phyloP scores from a whole-genome alignment of 2,329 filamentous ascomycete genomes.

The Claviceps cyperi region DNA sequence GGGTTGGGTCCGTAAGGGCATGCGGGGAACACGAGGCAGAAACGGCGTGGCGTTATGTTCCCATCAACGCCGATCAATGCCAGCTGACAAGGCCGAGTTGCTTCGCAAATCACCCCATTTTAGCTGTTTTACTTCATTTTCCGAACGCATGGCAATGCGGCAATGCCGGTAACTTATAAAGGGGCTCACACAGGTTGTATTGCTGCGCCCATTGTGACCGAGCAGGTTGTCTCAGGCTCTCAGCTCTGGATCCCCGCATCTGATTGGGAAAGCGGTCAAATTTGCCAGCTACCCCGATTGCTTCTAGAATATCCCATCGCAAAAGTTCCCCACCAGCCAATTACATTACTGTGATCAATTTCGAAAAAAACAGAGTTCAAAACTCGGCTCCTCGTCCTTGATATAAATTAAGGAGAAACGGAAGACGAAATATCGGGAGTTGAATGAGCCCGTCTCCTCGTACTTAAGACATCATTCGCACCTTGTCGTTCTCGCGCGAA shows the following conservation, averaged over 20 bases:
- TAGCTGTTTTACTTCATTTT: too few species aligned
- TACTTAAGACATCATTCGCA: neutral
- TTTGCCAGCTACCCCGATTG: constrained; percentile 5
- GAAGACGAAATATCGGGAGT: neutral
- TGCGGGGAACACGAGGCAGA: neutral
- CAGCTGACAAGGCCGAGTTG: neutral
- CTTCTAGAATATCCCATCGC: constrained; percentile 28
- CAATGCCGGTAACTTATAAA: too few species aligned
- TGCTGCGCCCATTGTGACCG: too few species aligned
- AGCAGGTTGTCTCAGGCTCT: neutral
- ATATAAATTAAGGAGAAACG: neutral
- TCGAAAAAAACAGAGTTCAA: too few species aligned
- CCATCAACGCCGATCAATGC: neutral
- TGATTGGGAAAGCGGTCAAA: constrained; percentile 21
- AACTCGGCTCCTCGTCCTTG: neutral
- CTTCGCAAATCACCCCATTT: too few species aligned
- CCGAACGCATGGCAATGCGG: too few species aligned
- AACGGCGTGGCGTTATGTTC: neutral
- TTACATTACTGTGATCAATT: neutral
- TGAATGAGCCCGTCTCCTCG: neutral
- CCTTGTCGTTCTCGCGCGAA: neutral
- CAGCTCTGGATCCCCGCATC: constrained; percentile 15
- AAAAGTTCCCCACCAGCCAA: constrained; percentile 6
- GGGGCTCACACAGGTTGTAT: too few species aligned
- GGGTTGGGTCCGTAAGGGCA: too few species aligned